Conservation (phyloP, 1,284 basidiomycete genomes). For the Anthracocystis walkeri region DNA sequence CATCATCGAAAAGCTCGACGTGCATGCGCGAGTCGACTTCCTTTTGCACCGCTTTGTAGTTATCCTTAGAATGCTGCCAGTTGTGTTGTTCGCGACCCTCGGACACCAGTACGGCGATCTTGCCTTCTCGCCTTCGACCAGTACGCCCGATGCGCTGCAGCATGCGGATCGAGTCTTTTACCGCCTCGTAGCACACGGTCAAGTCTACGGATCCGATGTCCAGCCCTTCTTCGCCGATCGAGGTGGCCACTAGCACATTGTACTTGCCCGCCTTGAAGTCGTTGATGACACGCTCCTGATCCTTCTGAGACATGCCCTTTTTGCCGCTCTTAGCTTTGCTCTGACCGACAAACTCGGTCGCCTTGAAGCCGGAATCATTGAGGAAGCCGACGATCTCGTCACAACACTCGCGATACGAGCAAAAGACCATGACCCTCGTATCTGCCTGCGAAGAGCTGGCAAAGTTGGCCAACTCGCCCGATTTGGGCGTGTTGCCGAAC, state of each 20-base stretch:
- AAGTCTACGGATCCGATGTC: constrained; percentile 99
- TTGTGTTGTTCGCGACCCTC: constrained; percentile 91
- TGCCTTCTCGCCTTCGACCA: constrained; percentile 89
- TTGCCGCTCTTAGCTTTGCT: constrained; percentile 84
- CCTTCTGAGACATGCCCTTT: constrained; percentile 89
- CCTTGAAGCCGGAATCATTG: constrained; percentile 73
- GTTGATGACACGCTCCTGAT: constrained; percentile 88
- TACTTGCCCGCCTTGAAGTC: constrained; percentile 88
- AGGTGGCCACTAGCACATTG: constrained; percentile 95
- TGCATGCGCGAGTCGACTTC: constrained; percentile 86
- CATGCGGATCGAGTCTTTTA: constrained; percentile 96
- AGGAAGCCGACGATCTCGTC: constrained; percentile 81
- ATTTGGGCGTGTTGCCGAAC: constrained; percentile 59
- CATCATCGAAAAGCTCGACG: constrained; percentile 91
- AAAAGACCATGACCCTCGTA: constrained; percentile 95
- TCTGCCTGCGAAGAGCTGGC: constrained; percentile 58
- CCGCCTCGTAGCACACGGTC: constrained; percentile 95
- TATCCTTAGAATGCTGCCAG: constrained; percentile 88
- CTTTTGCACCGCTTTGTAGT: constrained; percentile 89
- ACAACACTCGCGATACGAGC: constrained; percentile 86
- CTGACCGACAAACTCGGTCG: constrained; percentile 93
- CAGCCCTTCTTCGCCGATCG: constrained; percentile 98
- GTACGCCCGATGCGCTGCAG: constrained; percentile 96
- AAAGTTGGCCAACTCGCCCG: constrained; percentile 27
- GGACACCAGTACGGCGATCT: constrained; percentile 91